Evolutionary conservation across 140 eudicot genomes (phyloP).

Genomic region (Oenanthe javanica): DNA sequence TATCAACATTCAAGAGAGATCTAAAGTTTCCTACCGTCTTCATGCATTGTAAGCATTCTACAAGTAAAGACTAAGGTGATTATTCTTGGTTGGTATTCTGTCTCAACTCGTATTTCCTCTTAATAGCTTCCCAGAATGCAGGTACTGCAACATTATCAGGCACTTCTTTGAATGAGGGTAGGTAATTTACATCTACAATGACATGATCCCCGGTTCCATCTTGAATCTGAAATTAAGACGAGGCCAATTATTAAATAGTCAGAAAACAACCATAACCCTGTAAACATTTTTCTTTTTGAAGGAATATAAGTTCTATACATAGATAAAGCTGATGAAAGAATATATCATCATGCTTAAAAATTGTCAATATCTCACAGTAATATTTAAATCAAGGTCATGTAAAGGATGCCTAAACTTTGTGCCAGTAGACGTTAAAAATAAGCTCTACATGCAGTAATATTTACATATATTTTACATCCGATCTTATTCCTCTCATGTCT

Average conservation of each 20-base stretch:
- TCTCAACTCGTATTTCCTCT: conserved; percentile 29
- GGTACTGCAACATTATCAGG: conserved; percentile 69
- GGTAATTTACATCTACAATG: conserved; percentile 90
- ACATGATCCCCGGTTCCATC: conserved; percentile 88
- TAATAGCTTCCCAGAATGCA: conserved; percentile 93
- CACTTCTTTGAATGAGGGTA: conserved; percentile 97
- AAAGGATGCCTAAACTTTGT: neutral
- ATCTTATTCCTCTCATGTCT: neutral
- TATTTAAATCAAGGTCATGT: neutral
- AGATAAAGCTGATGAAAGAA: neutral
- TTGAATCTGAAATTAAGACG: conserved; percentile 44
- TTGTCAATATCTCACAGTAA: neutral
- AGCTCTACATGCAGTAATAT: neutral
- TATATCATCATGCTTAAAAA: neutral
- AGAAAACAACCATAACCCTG: neutral
- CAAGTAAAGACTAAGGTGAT: neutral
- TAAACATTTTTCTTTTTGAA: too few species aligned
- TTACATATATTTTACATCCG: neutral
- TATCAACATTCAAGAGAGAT: neutral
- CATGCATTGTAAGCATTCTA: neutral
- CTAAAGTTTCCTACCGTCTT: neutral
- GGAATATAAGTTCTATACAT: neutral
- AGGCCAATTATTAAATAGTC: neutral
- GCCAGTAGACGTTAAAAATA: neutral
- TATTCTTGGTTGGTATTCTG: neutral